phyloP scores from a whole-genome alignment of 169 alveolate genomes.

The Amoebophrya sp. region DNA sequence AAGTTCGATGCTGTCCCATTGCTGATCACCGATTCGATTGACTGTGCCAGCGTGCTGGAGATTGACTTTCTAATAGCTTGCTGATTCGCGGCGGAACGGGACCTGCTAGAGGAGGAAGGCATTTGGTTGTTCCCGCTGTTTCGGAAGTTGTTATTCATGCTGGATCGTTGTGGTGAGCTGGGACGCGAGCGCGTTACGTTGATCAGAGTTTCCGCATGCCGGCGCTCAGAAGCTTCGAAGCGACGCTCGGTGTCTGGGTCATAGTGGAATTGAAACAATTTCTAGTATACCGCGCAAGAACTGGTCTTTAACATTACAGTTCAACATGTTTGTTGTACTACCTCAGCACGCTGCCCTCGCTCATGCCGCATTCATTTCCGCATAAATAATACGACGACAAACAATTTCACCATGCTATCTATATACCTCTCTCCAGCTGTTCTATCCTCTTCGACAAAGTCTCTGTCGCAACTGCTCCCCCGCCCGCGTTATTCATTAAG shows the following conservation, averaged over 20 bases:
- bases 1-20: too few relatives aligned
- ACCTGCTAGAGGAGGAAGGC: too few relatives aligned
- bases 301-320: neutral
- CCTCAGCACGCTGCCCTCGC: neutral
- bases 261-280: neutral
- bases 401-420: neutral
- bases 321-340: neutral
- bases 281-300: too few relatives aligned
- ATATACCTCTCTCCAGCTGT: neutral
- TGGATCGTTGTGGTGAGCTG: too few relatives aligned
- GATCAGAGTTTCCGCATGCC: neutral
- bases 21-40: too few relatives aligned
- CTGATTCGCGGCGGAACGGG: too few relatives aligned
- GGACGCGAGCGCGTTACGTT: too few relatives aligned
- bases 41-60: too few relatives aligned
- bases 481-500: too few relatives aligned
- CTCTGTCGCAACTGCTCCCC: neutral
- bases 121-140: too few relatives aligned
- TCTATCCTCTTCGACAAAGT: neutral
- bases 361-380: neutral
- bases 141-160: too few relatives aligned
- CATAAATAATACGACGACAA: neutral
- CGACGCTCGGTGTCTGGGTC: neutral
- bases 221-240: neutral
- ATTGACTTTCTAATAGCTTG: too few relatives aligned